Evolutionary conservation across 805 yeast genomes (phyloP), one percentile per base, ranked within the genome.

Genomic region (Yamadazyma akitaensis): DNA sequence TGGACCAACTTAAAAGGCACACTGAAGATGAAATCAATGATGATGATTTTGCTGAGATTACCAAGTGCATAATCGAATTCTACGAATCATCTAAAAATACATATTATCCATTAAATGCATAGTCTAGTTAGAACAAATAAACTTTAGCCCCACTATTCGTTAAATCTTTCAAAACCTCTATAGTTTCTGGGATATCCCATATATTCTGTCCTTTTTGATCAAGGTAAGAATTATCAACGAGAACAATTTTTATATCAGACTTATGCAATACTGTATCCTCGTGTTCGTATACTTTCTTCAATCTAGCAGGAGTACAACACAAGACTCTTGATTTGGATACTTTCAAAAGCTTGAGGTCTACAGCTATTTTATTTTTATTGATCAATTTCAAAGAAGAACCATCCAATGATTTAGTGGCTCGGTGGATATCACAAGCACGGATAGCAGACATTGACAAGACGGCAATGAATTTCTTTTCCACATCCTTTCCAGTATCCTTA

Each of bases 381-480:
- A 88, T 88, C 40, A 88, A 61, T 61, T 88, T 88, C 40, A 87
- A 55, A 3, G 89, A 78, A 0, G 82, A 78, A 10, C 80, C 75
- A 34, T 70, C 56, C n/a, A 71, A 49, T 46, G 56, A 74, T 60
- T 65, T 73, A 44, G 78, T 63, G 1, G 86, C 81, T 53, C 96
- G 77, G 59, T 79, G 84, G 2, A 89, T 75, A 57, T 91, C 97
- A 58, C 97, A 92, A 1, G 89, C 94, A 54, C 97, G 76, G 19
- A 89, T 70, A 10, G 96, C 94, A 0, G 96, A 88, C 72, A 85
- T 77, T 0, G 91, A 76, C 13, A 85, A 57, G 1, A 84, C 64
- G 13, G 84, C 64, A 52, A 81, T 61, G 65, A 76, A 68, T 44
- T 76, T 75, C 25, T 76, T 21, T 50, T 47, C 62, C 72, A 59